Evolutionary conservation across 345 rosid species (phyloP).

Genomic region (Eucalyptus dawsonii): DNA sequence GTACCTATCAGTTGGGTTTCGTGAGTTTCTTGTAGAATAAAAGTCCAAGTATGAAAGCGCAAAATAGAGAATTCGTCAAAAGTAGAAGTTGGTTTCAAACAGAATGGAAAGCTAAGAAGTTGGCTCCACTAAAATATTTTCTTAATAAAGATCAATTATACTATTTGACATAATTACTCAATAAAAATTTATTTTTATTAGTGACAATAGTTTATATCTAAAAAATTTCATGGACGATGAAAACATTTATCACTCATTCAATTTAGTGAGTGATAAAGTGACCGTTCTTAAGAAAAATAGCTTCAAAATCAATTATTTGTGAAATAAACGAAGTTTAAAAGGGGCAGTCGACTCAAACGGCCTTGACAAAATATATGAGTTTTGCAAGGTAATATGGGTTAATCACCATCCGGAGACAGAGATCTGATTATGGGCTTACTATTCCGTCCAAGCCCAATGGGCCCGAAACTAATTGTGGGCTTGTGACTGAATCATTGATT

Average conservation of each 20-base stretch:
- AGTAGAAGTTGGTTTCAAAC: neutral
- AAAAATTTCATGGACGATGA: rapidly evolving
- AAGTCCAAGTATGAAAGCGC: neutral
- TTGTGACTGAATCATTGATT: neutral
- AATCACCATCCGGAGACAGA: neutral
- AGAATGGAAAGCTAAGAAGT: neutral
- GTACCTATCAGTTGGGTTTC: no score
- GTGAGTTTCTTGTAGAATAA: no score
- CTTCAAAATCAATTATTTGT: neutral
- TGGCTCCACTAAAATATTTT: neutral
- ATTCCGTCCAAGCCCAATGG: neutral
- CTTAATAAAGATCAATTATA: neutral
- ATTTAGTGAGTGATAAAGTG: neutral
- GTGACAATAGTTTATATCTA: neutral
- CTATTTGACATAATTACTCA: neutral
- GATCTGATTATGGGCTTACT: neutral
- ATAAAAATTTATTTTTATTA: neutral
- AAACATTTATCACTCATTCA: rapidly evolving
- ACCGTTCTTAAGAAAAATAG: neutral
- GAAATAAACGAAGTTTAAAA: neutral
- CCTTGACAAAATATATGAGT: neutral
- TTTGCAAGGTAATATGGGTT: neutral
- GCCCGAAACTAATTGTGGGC: neutral
- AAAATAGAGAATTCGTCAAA: neutral
- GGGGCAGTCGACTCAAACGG: neutral